These are phyloP conservation scores for Rhizopogon salebrosus DNA, from an alignment of 768 basidiomycete genomes.

Conservation along the genomic window DNA sequence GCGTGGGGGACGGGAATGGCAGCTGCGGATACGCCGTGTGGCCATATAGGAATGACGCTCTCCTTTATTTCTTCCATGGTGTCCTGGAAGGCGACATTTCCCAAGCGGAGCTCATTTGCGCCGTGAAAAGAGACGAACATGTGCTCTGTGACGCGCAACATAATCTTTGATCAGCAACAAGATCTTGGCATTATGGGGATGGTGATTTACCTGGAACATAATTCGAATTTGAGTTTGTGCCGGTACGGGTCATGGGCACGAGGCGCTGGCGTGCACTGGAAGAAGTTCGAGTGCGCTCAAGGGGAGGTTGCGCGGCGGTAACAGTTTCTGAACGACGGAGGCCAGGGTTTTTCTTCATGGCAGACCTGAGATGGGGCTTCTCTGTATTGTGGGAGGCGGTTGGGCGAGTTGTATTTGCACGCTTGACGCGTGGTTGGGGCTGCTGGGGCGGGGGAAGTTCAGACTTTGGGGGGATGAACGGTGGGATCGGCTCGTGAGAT, in stretches of 20 bases:
- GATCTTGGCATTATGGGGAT: slow-evolving; percentile 1
- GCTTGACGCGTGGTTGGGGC: slow-evolving; percentile 31
- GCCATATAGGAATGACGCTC: slow-evolving; percentile 59
- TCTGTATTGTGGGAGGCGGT: slow-evolving; percentile 14
- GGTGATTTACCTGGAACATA: slow-evolving; percentile 24
- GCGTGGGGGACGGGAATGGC: slow-evolving; percentile 14
- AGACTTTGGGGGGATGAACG: slow-evolving; percentile 22
- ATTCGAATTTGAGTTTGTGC: slow-evolving; percentile 31
- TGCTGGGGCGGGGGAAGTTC: slow-evolving; percentile 15
- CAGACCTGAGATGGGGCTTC: slow-evolving; percentile 46
- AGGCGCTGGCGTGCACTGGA: slow-evolving; percentile 31
- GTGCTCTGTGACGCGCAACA: slow-evolving; percentile 43
- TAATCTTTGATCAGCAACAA: slow-evolving; percentile 2
- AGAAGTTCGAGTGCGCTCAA: slow-evolving; percentile 37
- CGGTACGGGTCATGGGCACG: slow-evolving; percentile 27
- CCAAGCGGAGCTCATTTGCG: slow-evolving; percentile 54
- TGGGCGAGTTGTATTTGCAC: slow-evolving; percentile 26
- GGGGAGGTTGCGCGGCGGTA: slow-evolving; percentile 13
- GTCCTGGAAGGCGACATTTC: slow-evolving; percentile 41
- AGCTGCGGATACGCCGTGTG: slow-evolving; percentile 49
- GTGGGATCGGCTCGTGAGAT: slow-evolving; percentile 10
- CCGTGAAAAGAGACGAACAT: slow-evolving; percentile 67
- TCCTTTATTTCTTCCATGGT: slow-evolving; percentile 57
- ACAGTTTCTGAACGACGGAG: slow-evolving; percentile 21
- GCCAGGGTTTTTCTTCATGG: slow-evolving; percentile 44